Conservation (phyloP, 108 stramenopile species). For the Craspedostauros australis region DNA sequence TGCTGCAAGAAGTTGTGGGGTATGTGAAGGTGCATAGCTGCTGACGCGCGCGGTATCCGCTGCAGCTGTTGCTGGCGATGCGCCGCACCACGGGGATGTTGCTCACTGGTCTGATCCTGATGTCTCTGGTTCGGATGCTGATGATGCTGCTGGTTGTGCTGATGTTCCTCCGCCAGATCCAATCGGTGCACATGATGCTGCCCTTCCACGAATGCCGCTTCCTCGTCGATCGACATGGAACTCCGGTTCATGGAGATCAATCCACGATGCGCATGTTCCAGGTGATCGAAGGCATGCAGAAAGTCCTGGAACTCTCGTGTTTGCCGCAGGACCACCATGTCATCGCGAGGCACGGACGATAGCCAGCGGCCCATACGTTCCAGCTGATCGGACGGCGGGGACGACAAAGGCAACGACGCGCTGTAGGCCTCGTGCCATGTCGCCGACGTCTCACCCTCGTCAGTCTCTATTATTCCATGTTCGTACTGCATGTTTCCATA, state of each 20-base stretch:
- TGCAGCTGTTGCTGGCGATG: background rate
- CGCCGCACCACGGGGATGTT: background rate
- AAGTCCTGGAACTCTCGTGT: slow-evolving; percentile 61
- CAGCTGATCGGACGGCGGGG: slow-evolving; percentile 31
- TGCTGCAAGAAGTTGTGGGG: slow-evolving; percentile 46
- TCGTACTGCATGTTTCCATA: slow-evolving; percentile 9
- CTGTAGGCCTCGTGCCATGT: background rate
- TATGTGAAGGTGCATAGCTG: background rate
- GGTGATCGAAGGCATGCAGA: slow-evolving; percentile 44
- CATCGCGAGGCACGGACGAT: slow-evolving; percentile 60
- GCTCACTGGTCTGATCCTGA: background rate
- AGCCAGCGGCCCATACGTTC: slow-evolving; percentile 67
- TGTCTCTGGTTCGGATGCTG: background rate
- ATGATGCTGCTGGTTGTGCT: background rate
- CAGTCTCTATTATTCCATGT: slow-evolving; percentile 5
- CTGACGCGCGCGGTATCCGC: background rate
- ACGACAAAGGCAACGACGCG: background rate
- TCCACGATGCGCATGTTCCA: slow-evolving; percentile 55
- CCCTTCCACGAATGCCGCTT: slow-evolving; percentile 4
- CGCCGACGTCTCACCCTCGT: slow-evolving; percentile 2
- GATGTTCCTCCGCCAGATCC: too few species aligned
- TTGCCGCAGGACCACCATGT: slow-evolving; percentile 44
- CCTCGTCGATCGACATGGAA: slow-evolving; percentile 8
- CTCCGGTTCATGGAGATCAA: slow-evolving; percentile 39
- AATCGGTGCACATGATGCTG: background rate